A percentile compares a stretch with the other conserved stretches of the same genome.
These are phyloP conservation scores for Picea abies DNA, from an alignment of 83 land plant genomes.

Conservation along the genomic window DNA sequence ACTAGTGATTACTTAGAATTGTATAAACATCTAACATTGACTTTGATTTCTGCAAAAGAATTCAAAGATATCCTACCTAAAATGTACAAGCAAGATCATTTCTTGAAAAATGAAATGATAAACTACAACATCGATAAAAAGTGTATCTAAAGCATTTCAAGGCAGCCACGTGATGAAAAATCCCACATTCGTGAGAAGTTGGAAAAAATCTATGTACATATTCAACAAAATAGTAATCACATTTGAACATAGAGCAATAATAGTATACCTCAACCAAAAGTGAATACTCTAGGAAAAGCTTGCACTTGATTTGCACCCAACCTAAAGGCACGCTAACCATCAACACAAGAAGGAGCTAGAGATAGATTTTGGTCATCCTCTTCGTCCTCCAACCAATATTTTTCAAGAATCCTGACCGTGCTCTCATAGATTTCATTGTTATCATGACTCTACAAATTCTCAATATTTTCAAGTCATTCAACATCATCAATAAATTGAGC, in stretches of 20 bases:
- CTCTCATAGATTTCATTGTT: constrained; percentile 77
- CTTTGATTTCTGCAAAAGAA: too few relatives aligned
- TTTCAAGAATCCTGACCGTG: constrained; percentile 64
- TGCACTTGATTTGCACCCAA: constrained; percentile 33
- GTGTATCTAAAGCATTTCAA: too few relatives aligned
- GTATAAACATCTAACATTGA: too few relatives aligned
- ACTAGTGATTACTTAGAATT: too few relatives aligned
- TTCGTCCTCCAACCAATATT: constrained; percentile 72
- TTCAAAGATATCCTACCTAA: too few relatives aligned
- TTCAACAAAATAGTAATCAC: background rate
- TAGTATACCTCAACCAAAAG: constrained; percentile 38
- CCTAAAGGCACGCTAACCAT: constrained; percentile 22
- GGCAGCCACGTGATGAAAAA: too few relatives aligned
- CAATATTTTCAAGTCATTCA: constrained; percentile 75
- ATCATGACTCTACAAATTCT: constrained; percentile 70
- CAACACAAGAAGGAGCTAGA: too few relatives aligned
- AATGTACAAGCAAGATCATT: too few relatives aligned
- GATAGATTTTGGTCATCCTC: constrained; percentile 30
- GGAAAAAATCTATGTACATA: background rate
- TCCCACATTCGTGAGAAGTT: too few relatives aligned
- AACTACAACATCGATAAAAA: too few relatives aligned
- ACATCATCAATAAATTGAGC: constrained; percentile 71
- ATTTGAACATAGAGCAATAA: too few relatives aligned
- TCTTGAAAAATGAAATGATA: too few relatives aligned
- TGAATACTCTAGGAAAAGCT: constrained; percentile 54